Evolutionary conservation across 1,139 yeast genomes (phyloP).

Genomic region (Candida sanyaensis): DNA sequence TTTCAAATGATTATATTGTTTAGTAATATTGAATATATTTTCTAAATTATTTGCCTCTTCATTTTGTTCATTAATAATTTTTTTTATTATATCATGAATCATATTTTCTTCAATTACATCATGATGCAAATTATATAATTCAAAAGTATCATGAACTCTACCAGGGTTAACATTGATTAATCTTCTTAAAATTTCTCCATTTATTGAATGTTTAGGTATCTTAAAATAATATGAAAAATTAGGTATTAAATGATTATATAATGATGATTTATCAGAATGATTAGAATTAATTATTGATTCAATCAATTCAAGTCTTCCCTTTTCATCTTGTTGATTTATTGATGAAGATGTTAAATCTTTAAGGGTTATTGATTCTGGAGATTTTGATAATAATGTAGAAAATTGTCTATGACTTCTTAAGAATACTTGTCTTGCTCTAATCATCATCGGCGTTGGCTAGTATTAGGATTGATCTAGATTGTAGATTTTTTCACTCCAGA

Average conservation of each 20-base stretch:
- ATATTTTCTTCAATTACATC: conserved; percentile 13
- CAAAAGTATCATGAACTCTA: conserved; percentile 38
- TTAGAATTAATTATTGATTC: conserved; percentile 11
- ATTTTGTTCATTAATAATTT: conserved; percentile 25
- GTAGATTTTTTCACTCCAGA: background rate
- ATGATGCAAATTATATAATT: conserved; percentile 29
- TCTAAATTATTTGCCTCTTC: conserved; percentile 11
- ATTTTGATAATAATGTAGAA: conserved; percentile 19
- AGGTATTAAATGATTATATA: conserved; percentile 20
- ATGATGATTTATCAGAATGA: conserved; percentile 11
- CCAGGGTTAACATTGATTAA: conserved; percentile 42
- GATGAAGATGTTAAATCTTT: conserved; percentile 7
- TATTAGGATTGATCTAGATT: background rate
- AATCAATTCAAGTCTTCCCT: conserved; percentile 12
- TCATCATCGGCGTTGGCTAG: background rate
- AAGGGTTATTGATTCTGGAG: conserved; percentile 10
- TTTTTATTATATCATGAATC: conserved; percentile 20
- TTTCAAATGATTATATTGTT: conserved; percentile 7
- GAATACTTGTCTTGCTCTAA: background rate
- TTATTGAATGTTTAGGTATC: conserved; percentile 9
- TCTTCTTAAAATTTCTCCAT: conserved; percentile 20
- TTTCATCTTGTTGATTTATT: conserved; percentile 12
- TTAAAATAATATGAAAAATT: conserved; percentile 35
- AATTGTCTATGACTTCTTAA: conserved; percentile 5
- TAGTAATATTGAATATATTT: conserved; percentile 8